Conservation (phyloP, 2,329 filamentous ascomycete genomes). For the Xylaria sp. region DNA sequence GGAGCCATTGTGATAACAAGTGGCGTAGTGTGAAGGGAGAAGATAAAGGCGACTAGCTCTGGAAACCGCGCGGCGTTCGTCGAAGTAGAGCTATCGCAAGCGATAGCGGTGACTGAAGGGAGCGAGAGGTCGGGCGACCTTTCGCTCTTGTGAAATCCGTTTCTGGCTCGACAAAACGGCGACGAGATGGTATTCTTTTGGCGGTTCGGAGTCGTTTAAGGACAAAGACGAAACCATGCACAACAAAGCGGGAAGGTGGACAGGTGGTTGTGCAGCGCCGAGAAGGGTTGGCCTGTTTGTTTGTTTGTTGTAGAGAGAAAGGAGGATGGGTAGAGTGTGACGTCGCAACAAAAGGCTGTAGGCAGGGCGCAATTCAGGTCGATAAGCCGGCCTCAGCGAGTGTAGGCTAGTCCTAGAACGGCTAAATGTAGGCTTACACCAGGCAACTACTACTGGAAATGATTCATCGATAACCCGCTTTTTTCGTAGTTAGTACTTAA, state of each 20-base stretch:
- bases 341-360: conserved; percentile 32
- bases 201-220: conserved; percentile 21
- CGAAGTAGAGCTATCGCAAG: conserved; percentile 16
- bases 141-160: conserved; percentile 22
- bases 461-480: neutral
- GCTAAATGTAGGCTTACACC: no score
- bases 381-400: neutral
- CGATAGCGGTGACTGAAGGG: conserved; percentile 1
- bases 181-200: conserved; percentile 11
- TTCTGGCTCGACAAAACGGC: conserved; percentile 24
- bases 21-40: conserved; percentile 9
- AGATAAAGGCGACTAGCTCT: neutral
- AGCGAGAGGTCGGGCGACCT: conserved; percentile 31
- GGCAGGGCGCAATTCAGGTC: conserved; percentile 11
- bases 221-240: conserved; percentile 14
- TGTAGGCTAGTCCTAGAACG: neutral
- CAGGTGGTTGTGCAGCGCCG: conserved; percentile 8
- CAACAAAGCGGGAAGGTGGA: conserved; percentile 6
- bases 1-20: conserved; percentile 42
- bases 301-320: conserved; percentile 27
- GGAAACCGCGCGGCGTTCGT: conserved; percentile 15
- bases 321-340: conserved; percentile 23
- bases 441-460: neutral
- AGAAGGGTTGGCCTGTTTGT: conserved; percentile 16
- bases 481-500: neutral